A percentile compares a stretch with the other conserved stretches of the same genome.
These are phyloP conservation scores for Yarrowia hollandica DNA, from an alignment of 805 yeast genomes.

Conservation along the genomic window DNA sequence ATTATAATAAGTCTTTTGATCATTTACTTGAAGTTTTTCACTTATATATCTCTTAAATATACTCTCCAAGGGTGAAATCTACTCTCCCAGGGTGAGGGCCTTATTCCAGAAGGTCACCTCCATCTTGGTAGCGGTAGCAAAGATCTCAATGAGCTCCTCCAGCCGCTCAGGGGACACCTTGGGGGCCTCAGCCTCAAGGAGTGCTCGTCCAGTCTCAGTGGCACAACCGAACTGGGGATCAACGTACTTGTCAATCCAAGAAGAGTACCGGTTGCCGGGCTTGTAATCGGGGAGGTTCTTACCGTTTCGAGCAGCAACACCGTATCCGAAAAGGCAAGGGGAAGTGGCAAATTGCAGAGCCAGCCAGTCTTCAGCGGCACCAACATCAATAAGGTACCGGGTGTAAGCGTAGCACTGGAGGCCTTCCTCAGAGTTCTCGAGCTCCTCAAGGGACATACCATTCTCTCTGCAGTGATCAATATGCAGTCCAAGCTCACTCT, in stretches of 20 bases:
- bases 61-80: too few relatives aligned
- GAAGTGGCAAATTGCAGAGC: constrained; percentile 67
- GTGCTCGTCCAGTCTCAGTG: constrained; percentile 50
- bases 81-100: constrained; percentile 31
- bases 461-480: constrained; percentile 49
- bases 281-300: constrained; percentile 37
- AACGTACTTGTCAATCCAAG: constrained; percentile 66
- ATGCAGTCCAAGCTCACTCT: constrained; percentile 59
- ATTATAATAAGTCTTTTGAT: too few relatives aligned
- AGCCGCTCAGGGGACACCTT: constrained; percentile 49
- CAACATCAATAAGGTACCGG: constrained; percentile 56
- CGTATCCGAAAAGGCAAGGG: constrained; percentile 76
- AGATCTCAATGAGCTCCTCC: constrained; percentile 56
- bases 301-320: constrained; percentile 52
- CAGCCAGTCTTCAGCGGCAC: constrained; percentile 57
- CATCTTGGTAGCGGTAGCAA: constrained; percentile 56
- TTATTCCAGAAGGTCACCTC: constrained; percentile 70
- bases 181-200: constrained; percentile 49
- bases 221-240: constrained; percentile 60
- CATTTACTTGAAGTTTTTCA: too few relatives aligned
- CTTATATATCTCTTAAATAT: too few relatives aligned
- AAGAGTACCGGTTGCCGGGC: constrained; percentile 38
- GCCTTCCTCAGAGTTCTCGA: constrained; percentile 51
- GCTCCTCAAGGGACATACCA: constrained; percentile 46
- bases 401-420: constrained; percentile 62